Conservation (phyloP, 2,329 filamentous ascomycete genomes). For the Monosporascus sp. region DNA sequence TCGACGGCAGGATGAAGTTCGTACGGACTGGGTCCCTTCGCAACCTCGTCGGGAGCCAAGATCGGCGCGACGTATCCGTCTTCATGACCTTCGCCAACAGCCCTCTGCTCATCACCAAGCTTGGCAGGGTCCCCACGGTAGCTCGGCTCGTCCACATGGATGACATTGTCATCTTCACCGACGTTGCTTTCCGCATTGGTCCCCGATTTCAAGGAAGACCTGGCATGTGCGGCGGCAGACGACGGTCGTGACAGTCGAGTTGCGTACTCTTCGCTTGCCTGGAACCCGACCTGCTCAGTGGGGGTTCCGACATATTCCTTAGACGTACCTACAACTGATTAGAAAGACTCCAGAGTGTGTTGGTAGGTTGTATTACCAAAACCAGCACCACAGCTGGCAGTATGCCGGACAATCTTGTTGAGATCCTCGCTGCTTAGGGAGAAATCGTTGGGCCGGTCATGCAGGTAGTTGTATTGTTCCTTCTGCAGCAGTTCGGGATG, state of each 20-base stretch:
- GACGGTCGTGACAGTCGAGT: slow-evolving; percentile 61
- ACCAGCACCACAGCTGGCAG: slow-evolving; percentile 48
- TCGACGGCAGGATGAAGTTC: slow-evolving; percentile 76
- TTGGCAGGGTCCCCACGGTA: slow-evolving; percentile 39
- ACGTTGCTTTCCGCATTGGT: slow-evolving; percentile 18
- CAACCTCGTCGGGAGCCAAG: slow-evolving; percentile 80
- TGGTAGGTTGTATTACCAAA: slow-evolving; percentile 39
- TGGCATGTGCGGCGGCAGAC: slow-evolving; percentile 34
- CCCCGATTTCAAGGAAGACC: slow-evolving; percentile 26
- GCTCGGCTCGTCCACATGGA: slow-evolving; percentile 70
- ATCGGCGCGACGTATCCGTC: slow-evolving; percentile 70
- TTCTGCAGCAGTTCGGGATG: slow-evolving; percentile 78
- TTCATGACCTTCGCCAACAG: slow-evolving; percentile 50
- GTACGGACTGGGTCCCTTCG: slow-evolving; percentile 64
- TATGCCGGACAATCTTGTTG: slow-evolving; percentile 81
- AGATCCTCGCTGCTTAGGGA: slow-evolving; percentile 85
- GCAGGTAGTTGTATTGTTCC: slow-evolving; percentile 56
- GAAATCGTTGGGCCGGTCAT: slow-evolving; percentile 62
- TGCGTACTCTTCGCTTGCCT: slow-evolving; percentile 78
- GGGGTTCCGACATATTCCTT: slow-evolving; percentile 66
- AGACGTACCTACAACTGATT: slow-evolving; percentile 52
- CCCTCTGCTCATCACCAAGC: slow-evolving; percentile 40
- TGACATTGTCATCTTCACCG: slow-evolving; percentile 53
- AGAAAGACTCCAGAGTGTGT: slow-evolving; percentile 26
- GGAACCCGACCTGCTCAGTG: slow-evolving; percentile 84